Conservation (phyloP, 1,139 yeast species). For the Geotrichum histeridarum region DNA sequence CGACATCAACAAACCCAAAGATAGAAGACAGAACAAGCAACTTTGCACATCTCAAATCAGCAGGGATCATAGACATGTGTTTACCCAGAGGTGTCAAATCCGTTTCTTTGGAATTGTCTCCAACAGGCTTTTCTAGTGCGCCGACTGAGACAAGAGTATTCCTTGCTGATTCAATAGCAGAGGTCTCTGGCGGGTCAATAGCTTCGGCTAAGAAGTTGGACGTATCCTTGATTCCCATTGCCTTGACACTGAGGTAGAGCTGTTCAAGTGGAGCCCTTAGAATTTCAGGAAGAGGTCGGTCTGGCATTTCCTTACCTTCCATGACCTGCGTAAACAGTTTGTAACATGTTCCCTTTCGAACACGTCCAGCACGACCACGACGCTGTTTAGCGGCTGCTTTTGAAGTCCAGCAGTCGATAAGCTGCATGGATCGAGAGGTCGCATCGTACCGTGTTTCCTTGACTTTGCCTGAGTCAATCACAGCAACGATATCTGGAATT, state of each 20-base stretch:
- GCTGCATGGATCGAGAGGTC: slow-evolving; percentile 58
- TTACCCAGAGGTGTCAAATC: slow-evolving; percentile 73
- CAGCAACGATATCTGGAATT: slow-evolving; percentile 90
- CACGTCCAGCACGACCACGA: slow-evolving; percentile 98
- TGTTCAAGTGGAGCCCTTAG: slow-evolving; percentile 78
- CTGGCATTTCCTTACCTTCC: slow-evolving; percentile 51
- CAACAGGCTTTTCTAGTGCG: slow-evolving; percentile 44
- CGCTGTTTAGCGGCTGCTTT: slow-evolving; percentile 89
- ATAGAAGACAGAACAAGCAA: slow-evolving; percentile 71
- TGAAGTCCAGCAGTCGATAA: slow-evolving; percentile 83
- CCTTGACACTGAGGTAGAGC: slow-evolving; percentile 72
- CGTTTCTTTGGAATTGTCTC: slow-evolving; percentile 36
- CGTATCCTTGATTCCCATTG: slow-evolving; percentile 80
- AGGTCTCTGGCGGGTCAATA: slow-evolving; percentile 68
- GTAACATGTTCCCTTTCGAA: slow-evolving; percentile 73
- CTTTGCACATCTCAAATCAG: slow-evolving; percentile 84
- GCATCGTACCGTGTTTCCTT: slow-evolving; percentile 72
- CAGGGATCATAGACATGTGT: slow-evolving; percentile 73
- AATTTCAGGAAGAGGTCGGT: slow-evolving; percentile 84
- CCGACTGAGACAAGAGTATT: slow-evolving; percentile 64
- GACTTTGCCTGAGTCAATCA: slow-evolving; percentile 81
- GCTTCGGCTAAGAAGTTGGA: slow-evolving; percentile 66
- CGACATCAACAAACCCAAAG: slow-evolving; percentile 75
- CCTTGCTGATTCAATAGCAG: slow-evolving; percentile 59
- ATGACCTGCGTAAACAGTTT: slow-evolving; percentile 68